These are phyloP conservation scores for Globisporangium uncinulatum DNA, from an alignment of 352 stramenopile species.

Conservation along the genomic window DNA sequence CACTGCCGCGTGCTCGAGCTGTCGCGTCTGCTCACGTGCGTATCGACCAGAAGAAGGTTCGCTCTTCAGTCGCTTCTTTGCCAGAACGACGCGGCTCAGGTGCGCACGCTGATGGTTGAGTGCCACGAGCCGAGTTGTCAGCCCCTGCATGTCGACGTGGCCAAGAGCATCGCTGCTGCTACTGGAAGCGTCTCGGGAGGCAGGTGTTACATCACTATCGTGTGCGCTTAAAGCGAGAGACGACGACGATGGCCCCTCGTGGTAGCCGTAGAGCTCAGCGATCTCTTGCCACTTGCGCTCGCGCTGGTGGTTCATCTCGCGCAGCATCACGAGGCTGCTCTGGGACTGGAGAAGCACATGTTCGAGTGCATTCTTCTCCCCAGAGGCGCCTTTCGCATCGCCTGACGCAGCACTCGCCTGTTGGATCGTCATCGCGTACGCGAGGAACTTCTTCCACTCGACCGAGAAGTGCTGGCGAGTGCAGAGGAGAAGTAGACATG, in stretches of 20 bases:
- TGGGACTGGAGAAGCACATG: conserved; percentile 46
- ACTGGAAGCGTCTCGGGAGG: too few relatives aligned
- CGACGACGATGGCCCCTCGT: not conserved
- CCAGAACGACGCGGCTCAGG: conserved; percentile 6
- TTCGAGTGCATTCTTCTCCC: conserved; percentile 22
- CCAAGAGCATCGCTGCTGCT: not conserved
- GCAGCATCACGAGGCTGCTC: conserved; percentile 44
- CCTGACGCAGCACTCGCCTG: conserved; percentile 7
- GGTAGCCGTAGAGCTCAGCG: conserved; percentile 21
- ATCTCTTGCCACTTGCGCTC: conserved; percentile 35
- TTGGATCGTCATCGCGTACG: conserved; percentile 46
- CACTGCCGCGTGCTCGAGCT: conserved; percentile 7
- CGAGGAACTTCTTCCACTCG: conserved; percentile 56
- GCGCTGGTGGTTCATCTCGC: conserved; percentile 26
- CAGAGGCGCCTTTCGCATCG: not conserved
- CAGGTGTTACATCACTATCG: not conserved
- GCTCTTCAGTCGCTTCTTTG: conserved; percentile 3
- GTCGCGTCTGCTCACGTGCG: not conserved
- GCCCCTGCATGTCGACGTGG: not conserved
- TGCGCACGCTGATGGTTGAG: not conserved
- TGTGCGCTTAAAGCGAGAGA: not conserved
- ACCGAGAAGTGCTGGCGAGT: conserved; percentile 42
- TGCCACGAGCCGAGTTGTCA: conserved; percentile 6
- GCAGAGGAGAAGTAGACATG: not conserved
- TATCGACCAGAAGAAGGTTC: not conserved